Base-by-base conservation (phyloP, 2,329 filamentous ascomycete genomes). In the Pseudopithomyces chartarum region DNA sequence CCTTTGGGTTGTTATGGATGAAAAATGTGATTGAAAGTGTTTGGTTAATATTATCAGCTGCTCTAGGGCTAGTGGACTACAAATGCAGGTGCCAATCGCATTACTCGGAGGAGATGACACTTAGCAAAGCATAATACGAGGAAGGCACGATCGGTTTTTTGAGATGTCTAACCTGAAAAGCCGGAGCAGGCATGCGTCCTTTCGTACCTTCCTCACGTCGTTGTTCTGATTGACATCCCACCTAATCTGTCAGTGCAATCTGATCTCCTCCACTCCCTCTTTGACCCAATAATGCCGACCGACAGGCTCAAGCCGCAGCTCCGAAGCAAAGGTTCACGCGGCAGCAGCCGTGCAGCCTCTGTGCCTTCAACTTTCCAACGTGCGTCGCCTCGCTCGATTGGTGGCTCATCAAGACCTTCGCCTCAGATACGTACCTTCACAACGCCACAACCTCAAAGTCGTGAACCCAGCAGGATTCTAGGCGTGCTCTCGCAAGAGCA, bases 201-300 rank as follows among this genome's bases (percentile, higher is more conserved):
- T 20, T 60, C 55, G 66, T 45, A 23, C 44, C 57, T 71, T 68
- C 65, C 60, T 56, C 49, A 52, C 47, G 7, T 20, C 10, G 10
- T n/a, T n/a, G n/a, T n/a, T 13, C 3, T 13, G 13, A 13, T 3
- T 38, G 34, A 5, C 34, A 38, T 13, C n/a, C 11, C 12, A n/a
- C 11, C 34, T 5, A 38, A 13, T 12, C 12, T 38, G 5, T 38
- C 12, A 13, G 34, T 38, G 34, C n/a, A n/a, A n/a, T n/a, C 11
- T n/a, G 34, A 13, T n/a, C 34, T 12, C 12, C 12, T 17, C 17
- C 19, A 20, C 29, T 40, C 6, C 39, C n/a, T 26, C 5, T 40
- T 12, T 20, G 12, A 4, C 46, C 20, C 10, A 23, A 49, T 4
- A 2, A 70, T 71, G 67, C 54, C 57, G 26, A 58, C 49, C 7